phyloP scores from a whole-genome alignment of 768 basidiomycete genomes.

The Rhodocollybia butyracea region DNA sequence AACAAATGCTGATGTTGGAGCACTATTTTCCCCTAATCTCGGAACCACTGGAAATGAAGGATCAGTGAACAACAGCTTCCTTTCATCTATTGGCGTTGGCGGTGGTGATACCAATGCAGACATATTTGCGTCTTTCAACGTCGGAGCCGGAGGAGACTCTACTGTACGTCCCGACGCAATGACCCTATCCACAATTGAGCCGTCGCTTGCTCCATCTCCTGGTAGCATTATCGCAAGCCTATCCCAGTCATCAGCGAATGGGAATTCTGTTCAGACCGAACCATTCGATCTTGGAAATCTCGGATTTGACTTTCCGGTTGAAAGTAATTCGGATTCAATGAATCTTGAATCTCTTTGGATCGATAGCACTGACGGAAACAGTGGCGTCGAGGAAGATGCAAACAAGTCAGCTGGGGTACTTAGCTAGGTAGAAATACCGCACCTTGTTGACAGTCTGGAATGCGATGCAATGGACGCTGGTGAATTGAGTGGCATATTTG shows the following conservation, averaged over 20 bases:
- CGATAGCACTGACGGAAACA: not conserved
- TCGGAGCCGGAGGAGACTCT: conserved; percentile 11
- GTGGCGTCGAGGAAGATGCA: not conserved
- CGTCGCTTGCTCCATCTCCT: conserved; percentile 34
- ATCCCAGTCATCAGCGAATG: conserved; percentile 14
- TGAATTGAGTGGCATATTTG: too few species aligned
- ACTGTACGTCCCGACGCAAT: conserved; percentile 9
- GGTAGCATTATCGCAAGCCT: conserved; percentile 44
- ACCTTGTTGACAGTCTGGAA: too few species aligned
- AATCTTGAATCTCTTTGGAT: conserved; percentile 33
- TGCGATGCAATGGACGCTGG: too few species aligned
- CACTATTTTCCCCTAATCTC: conserved; percentile 49
- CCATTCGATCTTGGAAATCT: conserved; percentile 48
- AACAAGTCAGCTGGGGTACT: not conserved
- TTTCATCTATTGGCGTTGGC: conserved; percentile 24
- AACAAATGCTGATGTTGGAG: conserved; percentile 35
- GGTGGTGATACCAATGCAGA: conserved; percentile 17
- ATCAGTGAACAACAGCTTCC: conserved; percentile 26
- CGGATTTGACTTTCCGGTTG: conserved; percentile 34
- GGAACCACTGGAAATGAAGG: conserved; percentile 19
- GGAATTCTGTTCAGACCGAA: conserved; percentile 15
- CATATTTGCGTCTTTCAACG: conserved; percentile 32
- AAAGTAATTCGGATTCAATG: conserved; percentile 37
- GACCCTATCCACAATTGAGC: conserved; percentile 10
- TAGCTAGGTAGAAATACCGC: too few species aligned